A percentile compares a stretch with the other conserved stretches of the same genome.
These are phyloP conservation scores for Diutina sp. DNA, from an alignment of 1,139 yeast species.

Conservation along the genomic window DNA sequence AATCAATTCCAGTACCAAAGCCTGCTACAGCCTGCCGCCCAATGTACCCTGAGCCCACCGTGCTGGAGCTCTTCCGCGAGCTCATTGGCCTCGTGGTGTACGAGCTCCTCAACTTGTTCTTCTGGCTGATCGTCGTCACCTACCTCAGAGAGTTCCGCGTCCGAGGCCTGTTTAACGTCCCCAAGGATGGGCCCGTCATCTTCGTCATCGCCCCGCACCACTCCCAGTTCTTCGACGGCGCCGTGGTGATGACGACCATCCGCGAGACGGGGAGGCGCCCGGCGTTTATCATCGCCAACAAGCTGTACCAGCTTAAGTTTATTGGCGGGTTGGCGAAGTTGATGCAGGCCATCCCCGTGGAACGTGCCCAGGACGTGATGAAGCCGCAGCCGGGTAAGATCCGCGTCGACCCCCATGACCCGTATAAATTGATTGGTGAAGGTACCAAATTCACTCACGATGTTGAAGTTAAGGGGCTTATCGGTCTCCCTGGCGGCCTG, in stretches of 20 bases:
- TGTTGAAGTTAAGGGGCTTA: slow-evolving; percentile 37
- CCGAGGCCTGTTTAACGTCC: slow-evolving; percentile 28
- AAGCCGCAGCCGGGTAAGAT: slow-evolving; percentile 34
- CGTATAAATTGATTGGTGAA: slow-evolving; percentile 26
- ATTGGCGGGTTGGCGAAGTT: slow-evolving; percentile 46
- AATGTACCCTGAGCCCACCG: slow-evolving; percentile 1
- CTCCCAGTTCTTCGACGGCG: slow-evolving; percentile 32
- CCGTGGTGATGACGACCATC: slow-evolving; percentile 23
- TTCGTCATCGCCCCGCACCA: slow-evolving; percentile 37
- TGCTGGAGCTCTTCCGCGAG: not conserved
- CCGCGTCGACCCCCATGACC: slow-evolving; percentile 19
- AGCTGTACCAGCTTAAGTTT: slow-evolving; percentile 52
- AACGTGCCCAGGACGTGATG: slow-evolving; percentile 58
- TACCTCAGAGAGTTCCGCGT: slow-evolving; percentile 30
- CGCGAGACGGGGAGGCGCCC: slow-evolving; percentile 25
- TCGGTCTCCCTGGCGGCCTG: slow-evolving; percentile 48
- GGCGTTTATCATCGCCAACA: slow-evolving; percentile 64
- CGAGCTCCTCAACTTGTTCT: slow-evolving; percentile 24
- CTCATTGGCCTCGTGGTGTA: slow-evolving; percentile 8
- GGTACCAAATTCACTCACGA: slow-evolving; percentile 35
- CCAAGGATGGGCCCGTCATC: slow-evolving; percentile 25
- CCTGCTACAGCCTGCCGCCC: too few species aligned
- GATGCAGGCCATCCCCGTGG: slow-evolving; percentile 60
- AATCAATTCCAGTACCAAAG: too few species aligned
- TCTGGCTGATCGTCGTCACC: slow-evolving; percentile 24